Evolutionary conservation across 1,139 yeast genomes (phyloP).

Genomic region (Candida labiduridarum): DNA sequence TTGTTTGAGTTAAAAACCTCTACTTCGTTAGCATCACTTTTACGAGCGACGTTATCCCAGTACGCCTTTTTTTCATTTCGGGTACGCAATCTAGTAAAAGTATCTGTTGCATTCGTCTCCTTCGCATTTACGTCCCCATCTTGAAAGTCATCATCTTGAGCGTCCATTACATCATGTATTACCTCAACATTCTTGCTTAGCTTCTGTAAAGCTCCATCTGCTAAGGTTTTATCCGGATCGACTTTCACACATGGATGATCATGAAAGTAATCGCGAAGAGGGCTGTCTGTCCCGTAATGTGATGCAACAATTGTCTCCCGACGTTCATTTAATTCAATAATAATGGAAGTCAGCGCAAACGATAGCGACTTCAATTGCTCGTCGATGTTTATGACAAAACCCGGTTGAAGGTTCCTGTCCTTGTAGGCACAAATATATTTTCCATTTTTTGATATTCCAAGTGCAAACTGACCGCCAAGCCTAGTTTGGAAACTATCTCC

Average conservation of each 20-base stretch:
- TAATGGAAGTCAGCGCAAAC: conserved; percentile 12
- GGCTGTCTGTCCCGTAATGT: conserved; percentile 14
- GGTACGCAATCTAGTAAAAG: background rate
- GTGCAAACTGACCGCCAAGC: background rate
- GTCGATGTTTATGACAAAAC: conserved; percentile 12
- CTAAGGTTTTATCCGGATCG: conserved; percentile 8
- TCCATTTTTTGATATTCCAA: conserved; percentile 15
- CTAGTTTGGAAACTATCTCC: background rate
- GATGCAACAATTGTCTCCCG: conserved; percentile 12
- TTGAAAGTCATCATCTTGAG: background rate
- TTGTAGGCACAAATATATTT: conserved; percentile 12
- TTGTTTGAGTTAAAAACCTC: background rate
- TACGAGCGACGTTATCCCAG: background rate
- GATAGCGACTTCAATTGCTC: conserved; percentile 13
- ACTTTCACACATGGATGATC: conserved; percentile 11
- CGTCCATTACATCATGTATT: background rate
- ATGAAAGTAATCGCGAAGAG: conserved; percentile 16
- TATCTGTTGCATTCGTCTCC: background rate
- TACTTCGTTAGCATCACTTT: background rate
- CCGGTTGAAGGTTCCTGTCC: conserved; percentile 7
- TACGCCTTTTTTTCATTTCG: background rate
- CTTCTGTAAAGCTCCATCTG: conserved; percentile 5
- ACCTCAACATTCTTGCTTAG: background rate
- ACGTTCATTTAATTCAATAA: conserved; percentile 12
- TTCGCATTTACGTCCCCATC: background rate